Evolutionary conservation across 129 eudicot species (phyloP), one percentile per base, ranked within the genome.

Genomic region (Heracleum sosnowskyi): DNA sequence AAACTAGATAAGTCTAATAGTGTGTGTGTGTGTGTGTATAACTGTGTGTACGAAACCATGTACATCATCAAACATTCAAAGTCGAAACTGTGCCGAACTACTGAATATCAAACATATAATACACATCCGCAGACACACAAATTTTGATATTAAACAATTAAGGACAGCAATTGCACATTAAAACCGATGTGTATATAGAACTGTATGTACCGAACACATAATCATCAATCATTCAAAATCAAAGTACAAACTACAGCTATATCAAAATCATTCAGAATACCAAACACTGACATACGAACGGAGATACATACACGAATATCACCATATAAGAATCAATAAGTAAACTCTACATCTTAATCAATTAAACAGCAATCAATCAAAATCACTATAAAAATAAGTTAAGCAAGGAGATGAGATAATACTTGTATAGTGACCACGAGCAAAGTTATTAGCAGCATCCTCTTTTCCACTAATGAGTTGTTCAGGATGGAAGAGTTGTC

Each of bases 381-480:
- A 37, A 3, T 37, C 40, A 2, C 7, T 37, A 0, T 37, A 36
- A n/a, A n/a, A n/a, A n/a, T n/a, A n/a, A 36, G 40, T 37, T 37
- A 9, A 17, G 11, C 12, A 15, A 18, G 12, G n/a, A 18, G 17
- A 5, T 44, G 62, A 16, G 15, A 35, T 17, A 2, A 68, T 86
- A 86, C 92, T 89, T 69, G 97, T 91, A 83, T 91, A 91, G 75
- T 91, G 97, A 34, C 97, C 97, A 40, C 97, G 80, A 71, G 97
- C 93, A 28, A 91, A 91, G 79, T 91, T 91, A 81, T 91, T 91
- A 33, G 97, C 97, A 29, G 97, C 97, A 40, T 91, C 97, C 76
- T 91, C 97, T 82, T 91, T 91, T 45, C 97, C 97, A 74, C 91
- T 87, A 77, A 91, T 91, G 80, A 91, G 97, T 51, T 91, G 97